Base-by-base conservation (phyloP, 139 green algal genomes). In the Chlamydomonas applanata region DNA sequence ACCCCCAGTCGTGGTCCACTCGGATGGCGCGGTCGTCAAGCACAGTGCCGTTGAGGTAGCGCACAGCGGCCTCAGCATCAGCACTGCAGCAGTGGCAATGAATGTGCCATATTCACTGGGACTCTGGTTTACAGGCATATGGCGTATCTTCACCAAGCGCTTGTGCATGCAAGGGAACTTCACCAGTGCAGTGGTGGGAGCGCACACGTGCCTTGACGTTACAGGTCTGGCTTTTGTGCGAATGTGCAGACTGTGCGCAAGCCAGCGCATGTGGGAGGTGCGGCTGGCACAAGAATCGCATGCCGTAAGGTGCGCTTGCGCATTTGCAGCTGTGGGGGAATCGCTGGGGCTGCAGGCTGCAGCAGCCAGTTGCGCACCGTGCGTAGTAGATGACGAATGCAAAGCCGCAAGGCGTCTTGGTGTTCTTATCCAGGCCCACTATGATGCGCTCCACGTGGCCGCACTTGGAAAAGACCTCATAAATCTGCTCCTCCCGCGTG, bases 1-100 rank as follows among this genome's bases (percentile, higher is more conserved):
- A 99, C 66, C 96, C 96, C 93, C 96, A 99, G 84, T 99, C 96
- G 69, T 98, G 92, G 80, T 99, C 96, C 4, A 95, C 93, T 7
- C 96, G 87, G 32, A 99, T 95, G 33, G 89, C 81, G 2, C 95
- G 83, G 69, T 97, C 94, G 77, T 99, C 96, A 67, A 99, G 74
- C 71, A 93, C 89, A 0, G 90, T 97, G 27, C 96, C 95, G 75
- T 92, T 98, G 45, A 99, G 80, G 69, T 74, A 82, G 25, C 49
- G 60, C 45, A 82, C 69, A 60, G 63, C 66, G 1, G 40, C 73
- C 20, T 66, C 60, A 1, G 61, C 36, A 17, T 36, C 62, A 46
- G 14, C 3, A 27, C 45, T 68, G 34, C 62, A 69, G 2, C n/a
- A n/a, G n/a, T n/a, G n/a, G n/a, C n/a, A n/a, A n/a, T n/a, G n/a